phyloP scores from a whole-genome alignment of 345 rosid genomes.

The Punica granatum region DNA sequence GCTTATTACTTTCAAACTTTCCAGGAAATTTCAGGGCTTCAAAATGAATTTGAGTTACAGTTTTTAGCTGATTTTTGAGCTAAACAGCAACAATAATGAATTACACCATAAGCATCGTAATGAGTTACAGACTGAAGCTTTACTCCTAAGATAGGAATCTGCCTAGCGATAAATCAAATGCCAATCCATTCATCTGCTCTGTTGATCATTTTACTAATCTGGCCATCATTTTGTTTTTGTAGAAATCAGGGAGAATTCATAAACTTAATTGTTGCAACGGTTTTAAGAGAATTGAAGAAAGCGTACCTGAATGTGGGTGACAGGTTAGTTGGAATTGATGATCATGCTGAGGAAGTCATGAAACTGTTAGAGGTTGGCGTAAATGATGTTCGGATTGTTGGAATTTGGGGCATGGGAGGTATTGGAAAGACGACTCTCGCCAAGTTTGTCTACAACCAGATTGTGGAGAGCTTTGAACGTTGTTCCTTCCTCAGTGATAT shows the following conservation, averaged over 20 bases:
- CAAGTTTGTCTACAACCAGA: background rate
- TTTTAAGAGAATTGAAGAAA: background rate
- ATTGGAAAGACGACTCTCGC: constrained; percentile 11
- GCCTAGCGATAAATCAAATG: too few relatives aligned
- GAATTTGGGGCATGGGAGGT: constrained; percentile 1
- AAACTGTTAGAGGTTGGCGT: background rate
- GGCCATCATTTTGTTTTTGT: background rate
- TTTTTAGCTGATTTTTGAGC: too few relatives aligned
- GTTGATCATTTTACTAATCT: too few relatives aligned
- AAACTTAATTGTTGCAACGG: background rate
- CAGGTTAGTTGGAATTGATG: background rate
- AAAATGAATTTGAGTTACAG: too few relatives aligned
- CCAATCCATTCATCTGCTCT: too few relatives aligned
- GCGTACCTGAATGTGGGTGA: background rate
- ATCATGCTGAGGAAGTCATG: background rate
- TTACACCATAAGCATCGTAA: too few relatives aligned
- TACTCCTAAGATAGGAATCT: too few relatives aligned
- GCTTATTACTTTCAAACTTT: too few relatives aligned
- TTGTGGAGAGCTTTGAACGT: background rate
- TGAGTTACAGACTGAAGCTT: too few relatives aligned
- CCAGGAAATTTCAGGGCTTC: too few relatives aligned
- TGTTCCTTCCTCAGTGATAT: constrained; percentile 3
- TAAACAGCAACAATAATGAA: too few relatives aligned
- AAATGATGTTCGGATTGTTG: background rate
- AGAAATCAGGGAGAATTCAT: background rate